These are phyloP conservation scores for Cercospora canescens DNA, from an alignment of 2,329 filamentous ascomycete genomes.

Conservation along the genomic window DNA sequence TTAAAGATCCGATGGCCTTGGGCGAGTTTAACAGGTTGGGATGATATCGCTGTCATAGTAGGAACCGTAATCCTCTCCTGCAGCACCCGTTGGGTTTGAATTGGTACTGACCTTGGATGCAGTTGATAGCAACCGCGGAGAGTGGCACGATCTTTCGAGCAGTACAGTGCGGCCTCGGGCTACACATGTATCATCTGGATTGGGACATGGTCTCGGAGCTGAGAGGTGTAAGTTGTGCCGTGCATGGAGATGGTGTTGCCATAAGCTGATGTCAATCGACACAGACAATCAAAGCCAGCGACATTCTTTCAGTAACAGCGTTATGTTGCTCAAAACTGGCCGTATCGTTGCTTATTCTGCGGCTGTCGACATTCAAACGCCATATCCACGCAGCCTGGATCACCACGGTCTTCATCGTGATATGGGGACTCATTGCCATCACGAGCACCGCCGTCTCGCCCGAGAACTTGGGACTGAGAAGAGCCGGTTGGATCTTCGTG, in stretches of 20 bases:
- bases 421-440: conserved; percentile 10
- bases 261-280: background rate
- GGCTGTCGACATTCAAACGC: conserved; percentile 19
- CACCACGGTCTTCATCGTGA: conserved; percentile 10
- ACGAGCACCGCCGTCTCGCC: background rate
- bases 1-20: conserved; percentile 21
- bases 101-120: background rate
- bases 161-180: conserved; percentile 14
- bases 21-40: conserved; percentile 15
- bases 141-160: conserved; percentile 14
- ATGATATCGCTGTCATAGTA: conserved; percentile 15
- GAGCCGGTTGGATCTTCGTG: conserved; percentile 17
- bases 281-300: conserved; percentile 13
- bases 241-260: background rate
- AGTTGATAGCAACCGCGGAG: conserved; percentile 15
- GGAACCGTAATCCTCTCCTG: conserved; percentile 9
- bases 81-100: too few relatives aligned
- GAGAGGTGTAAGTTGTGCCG: background rate
- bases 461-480: background rate
- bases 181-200: background rate
- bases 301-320: conserved; percentile 15
- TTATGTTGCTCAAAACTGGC: conserved; percentile 20
- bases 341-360: conserved; percentile 18
- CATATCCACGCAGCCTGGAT: conserved; percentile 13
- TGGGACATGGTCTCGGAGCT: background rate